Base-by-base conservation (phyloP, 1,139 yeast species). In the Debaryomycetaceae sp. region DNA sequence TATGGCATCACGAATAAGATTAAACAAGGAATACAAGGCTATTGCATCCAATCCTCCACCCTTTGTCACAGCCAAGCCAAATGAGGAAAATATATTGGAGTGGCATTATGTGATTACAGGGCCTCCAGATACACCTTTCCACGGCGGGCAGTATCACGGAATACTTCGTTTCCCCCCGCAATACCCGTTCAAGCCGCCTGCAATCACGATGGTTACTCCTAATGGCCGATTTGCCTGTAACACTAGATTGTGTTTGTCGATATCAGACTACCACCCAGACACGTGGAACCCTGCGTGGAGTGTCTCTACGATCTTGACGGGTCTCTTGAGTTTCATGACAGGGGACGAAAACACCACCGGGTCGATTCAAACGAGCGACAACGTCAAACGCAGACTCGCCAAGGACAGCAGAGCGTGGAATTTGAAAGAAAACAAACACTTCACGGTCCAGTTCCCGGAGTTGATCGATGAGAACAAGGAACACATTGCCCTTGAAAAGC, bases 241-340 rank as follows among this genome's bases (percentile, higher is more conserved):
- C 56, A 79, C 88, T 6, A 70, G 96, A 35, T 72, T 91, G 35
- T 91, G 98, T 64, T 68, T 91, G 37, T 81, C 89, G 33, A 89
- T 91, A 82, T 83, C 92, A 52, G 97, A 91, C 48, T 89, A 81
- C 61, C 98, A 91, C 53, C 97, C 96, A 6, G 92, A 87, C 58
- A 70, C 86, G 1, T 89, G 97, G 97, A 88, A 89, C 59, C 96
- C 97, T 1, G 88, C 95, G 4, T 89, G 97, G 97, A 81, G 88
- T 41, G 96, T 89, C 16, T 73, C 87, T 19, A 87, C 96, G 0
- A 89, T 89, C 17, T 70, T 89, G 51, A 86, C 83, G 6, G 97
- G 97, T 0, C 65, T 89, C 36, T 67, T 89, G 49, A 85, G 95
- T 55, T 89, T 89, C 55, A 89, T 89, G 96, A 87, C 46, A 74